Evolutionary conservation across 495 filamentous ascomycete species (phyloP).

Genomic region (Penicillium nucicola): DNA sequence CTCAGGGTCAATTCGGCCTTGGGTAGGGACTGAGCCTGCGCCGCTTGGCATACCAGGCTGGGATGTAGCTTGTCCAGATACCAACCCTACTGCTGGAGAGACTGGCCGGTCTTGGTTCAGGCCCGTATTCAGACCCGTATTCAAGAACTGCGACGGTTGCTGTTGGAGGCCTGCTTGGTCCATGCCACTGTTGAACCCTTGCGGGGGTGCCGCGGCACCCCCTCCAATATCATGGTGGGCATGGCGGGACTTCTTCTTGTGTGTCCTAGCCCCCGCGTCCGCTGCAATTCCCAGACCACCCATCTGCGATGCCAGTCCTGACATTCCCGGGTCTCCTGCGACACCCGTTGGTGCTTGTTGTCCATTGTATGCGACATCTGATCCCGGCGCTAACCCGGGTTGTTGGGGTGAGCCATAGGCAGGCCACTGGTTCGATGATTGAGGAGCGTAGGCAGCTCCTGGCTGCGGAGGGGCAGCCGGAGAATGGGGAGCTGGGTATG

Average conservation of each 20-base stretch:
- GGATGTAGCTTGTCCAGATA: conserved; percentile 40
- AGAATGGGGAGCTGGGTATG: conserved; percentile 30
- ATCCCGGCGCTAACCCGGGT: conserved; percentile 21
- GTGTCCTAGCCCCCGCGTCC: conserved; percentile 56
- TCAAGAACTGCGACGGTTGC: conserved; percentile 67
- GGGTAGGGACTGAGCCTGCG: conserved; percentile 51
- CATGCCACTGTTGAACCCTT: conserved; percentile 59
- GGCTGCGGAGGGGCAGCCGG: conserved; percentile 60
- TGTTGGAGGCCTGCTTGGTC: conserved; percentile 48
- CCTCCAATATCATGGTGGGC: conserved; percentile 86
- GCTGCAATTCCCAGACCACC: conserved; percentile 70
- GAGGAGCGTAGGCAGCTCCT: conserved; percentile 44
- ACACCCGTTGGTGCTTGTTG: conserved; percentile 29
- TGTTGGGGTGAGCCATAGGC: conserved; percentile 42
- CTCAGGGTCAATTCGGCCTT: conserved; percentile 82
- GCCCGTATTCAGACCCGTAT: conserved; percentile 55
- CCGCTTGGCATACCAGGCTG: conserved; percentile 47
- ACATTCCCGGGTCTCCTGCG: conserved; percentile 43
- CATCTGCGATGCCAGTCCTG: conserved; percentile 81
- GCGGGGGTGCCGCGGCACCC: conserved; percentile 45
- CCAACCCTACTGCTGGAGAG: conserved; percentile 55
- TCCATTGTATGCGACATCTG: conserved; percentile 32
- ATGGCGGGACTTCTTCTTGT: conserved; percentile 92
- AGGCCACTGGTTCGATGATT: conserved; percentile 38
- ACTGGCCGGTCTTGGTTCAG: conserved; percentile 31